Evolutionary conservation across 768 basidiomycete genomes (phyloP).

Genomic region (Podaxis sp.): DNA sequence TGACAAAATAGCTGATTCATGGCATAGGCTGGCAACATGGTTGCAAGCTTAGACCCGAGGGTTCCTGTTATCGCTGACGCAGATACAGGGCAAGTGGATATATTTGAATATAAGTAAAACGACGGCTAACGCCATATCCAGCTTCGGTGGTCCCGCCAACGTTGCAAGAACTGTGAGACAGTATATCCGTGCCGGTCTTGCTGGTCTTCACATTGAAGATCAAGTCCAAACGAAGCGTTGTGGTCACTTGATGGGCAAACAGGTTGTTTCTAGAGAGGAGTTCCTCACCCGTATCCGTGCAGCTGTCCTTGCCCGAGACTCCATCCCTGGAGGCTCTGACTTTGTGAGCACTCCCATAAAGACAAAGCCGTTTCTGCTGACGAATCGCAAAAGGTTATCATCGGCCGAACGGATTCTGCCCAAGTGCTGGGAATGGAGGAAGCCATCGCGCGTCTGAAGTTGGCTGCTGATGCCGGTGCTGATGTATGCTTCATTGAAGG

Average conservation of each 20-base stretch:
- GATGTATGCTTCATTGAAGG: slow-evolving; percentile 84
- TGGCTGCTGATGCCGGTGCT: slow-evolving; percentile 70
- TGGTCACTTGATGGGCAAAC: slow-evolving; percentile 76
- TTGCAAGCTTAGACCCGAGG: slow-evolving; percentile 58
- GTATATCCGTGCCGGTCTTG: slow-evolving; percentile 66
- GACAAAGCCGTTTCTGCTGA: background rate
- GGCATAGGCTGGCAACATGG: slow-evolving; percentile 60
- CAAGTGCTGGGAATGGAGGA: slow-evolving; percentile 80
- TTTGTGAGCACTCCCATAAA: slow-evolving; percentile 39
- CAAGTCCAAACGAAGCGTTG: slow-evolving; percentile 82
- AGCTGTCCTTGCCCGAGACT: slow-evolving; percentile 72
- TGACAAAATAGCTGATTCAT: background rate
- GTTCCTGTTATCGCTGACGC: slow-evolving; percentile 76
- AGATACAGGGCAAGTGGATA: slow-evolving; percentile 60
- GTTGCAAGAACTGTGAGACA: slow-evolving; percentile 73
- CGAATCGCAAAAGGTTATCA: slow-evolving; percentile 46
- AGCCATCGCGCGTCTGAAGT: slow-evolving; percentile 58
- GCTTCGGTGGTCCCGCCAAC: slow-evolving; percentile 71
- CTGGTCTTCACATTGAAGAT: slow-evolving; percentile 75
- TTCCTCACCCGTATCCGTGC: slow-evolving; percentile 72
- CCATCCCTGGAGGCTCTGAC: slow-evolving; percentile 70
- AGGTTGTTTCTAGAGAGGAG: slow-evolving; percentile 76
- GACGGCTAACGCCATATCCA: slow-evolving; percentile 5
- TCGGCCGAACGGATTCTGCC: slow-evolving; percentile 77
- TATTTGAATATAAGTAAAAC: background rate